Conservation (phyloP, 495 filamentous ascomycete species). For the Aspergillus steynii region DNA sequence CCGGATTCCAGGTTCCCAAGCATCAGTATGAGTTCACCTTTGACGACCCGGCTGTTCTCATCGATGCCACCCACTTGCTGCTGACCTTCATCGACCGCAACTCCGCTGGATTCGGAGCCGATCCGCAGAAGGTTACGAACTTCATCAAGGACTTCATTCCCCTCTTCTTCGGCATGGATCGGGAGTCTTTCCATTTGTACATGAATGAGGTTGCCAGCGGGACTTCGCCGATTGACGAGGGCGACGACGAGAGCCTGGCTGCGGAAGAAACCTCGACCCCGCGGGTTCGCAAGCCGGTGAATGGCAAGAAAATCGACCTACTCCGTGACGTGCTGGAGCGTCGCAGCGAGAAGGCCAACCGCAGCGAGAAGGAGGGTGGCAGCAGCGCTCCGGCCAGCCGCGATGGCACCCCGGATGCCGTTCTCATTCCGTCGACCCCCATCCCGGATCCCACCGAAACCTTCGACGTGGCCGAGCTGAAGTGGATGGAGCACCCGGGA, state of each 20-base stretch:
- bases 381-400: constrained; percentile 78
- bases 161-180: constrained; percentile 82
- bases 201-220: constrained; percentile 68
- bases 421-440: constrained; percentile 53
- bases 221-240: constrained; percentile 66
- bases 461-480: constrained; percentile 46
- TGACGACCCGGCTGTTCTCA: constrained; percentile 72
- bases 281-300: constrained; percentile 60
- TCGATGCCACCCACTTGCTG: constrained; percentile 79
- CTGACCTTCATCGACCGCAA: constrained; percentile 71
- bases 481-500: constrained; percentile 62
- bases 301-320: constrained; percentile 77
- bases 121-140: constrained; percentile 71
- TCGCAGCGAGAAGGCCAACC: constrained; percentile 60
- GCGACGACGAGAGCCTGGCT: constrained; percentile 60
- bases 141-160: constrained; percentile 91
- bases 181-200: constrained; percentile 70
- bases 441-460: constrained; percentile 49
- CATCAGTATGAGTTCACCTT: constrained; percentile 76
- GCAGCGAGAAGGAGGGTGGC: constrained; percentile 66
- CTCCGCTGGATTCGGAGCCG: constrained; percentile 63
- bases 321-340: constrained; percentile 83
- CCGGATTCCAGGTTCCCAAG: constrained; percentile 57
- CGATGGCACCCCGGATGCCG: constrained; percentile 80
- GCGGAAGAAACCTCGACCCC: constrained; percentile 50